Evolutionary conservation across 2,329 filamentous ascomycete species (phyloP).

Genomic region (Neonectria sp.): DNA sequence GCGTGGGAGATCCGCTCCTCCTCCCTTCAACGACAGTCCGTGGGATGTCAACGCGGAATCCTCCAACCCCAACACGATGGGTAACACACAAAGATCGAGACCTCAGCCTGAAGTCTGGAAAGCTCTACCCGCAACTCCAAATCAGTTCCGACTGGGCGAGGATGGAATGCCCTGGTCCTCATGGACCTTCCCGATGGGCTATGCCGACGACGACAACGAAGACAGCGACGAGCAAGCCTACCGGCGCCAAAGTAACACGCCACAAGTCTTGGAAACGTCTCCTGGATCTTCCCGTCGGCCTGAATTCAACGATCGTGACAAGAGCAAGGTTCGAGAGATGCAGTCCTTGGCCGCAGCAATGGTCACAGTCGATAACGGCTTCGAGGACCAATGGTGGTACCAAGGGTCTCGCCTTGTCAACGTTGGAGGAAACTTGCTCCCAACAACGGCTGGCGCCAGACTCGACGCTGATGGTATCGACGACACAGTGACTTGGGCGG

Average conservation of each 20-base stretch:
- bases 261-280: not conserved
- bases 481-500: constrained; percentile 39
- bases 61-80: constrained; percentile 47
- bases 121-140: constrained; percentile 58
- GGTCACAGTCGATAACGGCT: constrained; percentile 71
- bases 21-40: constrained; percentile 62
- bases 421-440: constrained; percentile 39
- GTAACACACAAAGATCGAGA: constrained; percentile 25
- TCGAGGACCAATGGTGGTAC: constrained; percentile 72
- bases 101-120: constrained; percentile 55
- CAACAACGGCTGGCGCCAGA: constrained; percentile 33
- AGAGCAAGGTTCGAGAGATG: constrained; percentile 55
- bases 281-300: constrained; percentile 23
- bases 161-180: constrained; percentile 64
- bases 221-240: constrained; percentile 17
- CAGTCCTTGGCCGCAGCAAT: constrained; percentile 67
- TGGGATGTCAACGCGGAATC: constrained; percentile 59
- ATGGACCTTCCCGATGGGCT: constrained; percentile 47
- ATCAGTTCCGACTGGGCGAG: constrained; percentile 58
- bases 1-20: constrained; percentile 65
- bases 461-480: constrained; percentile 19
- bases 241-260: constrained; percentile 13
- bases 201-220: constrained; percentile 33
- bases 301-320: constrained; percentile 52
- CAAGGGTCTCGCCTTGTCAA: constrained; percentile 56